Conservation (phyloP, 2,329 filamentous ascomycete genomes). For the Xylariaceae sp. region DNA sequence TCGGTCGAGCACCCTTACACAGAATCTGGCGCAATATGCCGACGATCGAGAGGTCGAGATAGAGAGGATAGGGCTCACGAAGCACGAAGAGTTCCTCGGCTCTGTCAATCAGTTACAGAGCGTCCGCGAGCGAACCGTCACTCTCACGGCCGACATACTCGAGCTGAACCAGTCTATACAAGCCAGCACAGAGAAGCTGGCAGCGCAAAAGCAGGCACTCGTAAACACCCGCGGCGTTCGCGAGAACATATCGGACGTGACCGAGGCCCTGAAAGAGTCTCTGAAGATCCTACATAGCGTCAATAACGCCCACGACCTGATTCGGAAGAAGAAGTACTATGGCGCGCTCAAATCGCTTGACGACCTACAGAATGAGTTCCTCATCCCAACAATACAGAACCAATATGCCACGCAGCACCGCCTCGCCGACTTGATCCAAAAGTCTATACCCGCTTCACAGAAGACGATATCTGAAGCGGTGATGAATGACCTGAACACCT, state of each 20-base stretch:
- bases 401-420: conserved; percentile 93
- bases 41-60: conserved; percentile 86
- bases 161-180: conserved; percentile 93
- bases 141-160: conserved; percentile 83
- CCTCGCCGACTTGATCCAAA: conserved; percentile 91
- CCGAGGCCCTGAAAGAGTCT: conserved; percentile 81
- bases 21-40: conserved; percentile 75
- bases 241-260: conserved; percentile 93
- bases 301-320: conserved; percentile 88
- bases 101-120: conserved; percentile 92
- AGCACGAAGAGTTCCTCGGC: conserved; percentile 92
- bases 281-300: conserved; percentile 87
- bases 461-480: conserved; percentile 93
- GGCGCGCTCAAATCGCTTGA: conserved; percentile 88
- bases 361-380: conserved; percentile 91
- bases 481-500: conserved; percentile 94
- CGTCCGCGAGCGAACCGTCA: conserved; percentile 85
- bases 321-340: conserved; percentile 92
- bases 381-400: conserved; percentile 64
- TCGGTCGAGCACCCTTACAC: conserved; percentile 66
- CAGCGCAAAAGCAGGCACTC: conserved; percentile 87
- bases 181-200: conserved; percentile 86
- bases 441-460: conserved; percentile 87
- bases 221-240: conserved; percentile 89
- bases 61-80: conserved; percentile 87